Evolutionary conservation across 352 stramenopile species (phyloP).

Genomic region (Thalassiosira hispida): DNA sequence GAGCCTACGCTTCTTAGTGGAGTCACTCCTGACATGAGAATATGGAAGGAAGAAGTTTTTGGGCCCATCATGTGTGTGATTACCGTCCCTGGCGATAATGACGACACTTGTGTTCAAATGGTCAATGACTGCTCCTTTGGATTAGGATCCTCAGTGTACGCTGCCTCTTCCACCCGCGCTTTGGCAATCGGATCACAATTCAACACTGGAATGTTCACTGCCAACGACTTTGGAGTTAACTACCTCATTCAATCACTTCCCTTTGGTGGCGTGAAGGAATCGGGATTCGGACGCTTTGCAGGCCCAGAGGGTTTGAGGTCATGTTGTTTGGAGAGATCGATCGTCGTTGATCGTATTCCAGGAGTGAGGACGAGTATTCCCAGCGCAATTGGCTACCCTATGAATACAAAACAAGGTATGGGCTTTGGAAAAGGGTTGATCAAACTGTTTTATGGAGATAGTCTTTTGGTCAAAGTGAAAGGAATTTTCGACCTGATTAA

Average conservation of each 20-base stretch:
- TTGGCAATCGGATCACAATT: slow-evolving; percentile 83
- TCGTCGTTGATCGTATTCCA: slow-evolving; percentile 86
- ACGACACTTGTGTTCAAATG: slow-evolving; percentile 77
- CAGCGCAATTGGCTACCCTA: slow-evolving; percentile 86
- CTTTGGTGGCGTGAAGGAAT: slow-evolving; percentile 89
- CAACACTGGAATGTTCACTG: slow-evolving; percentile 87
- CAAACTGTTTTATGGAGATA: slow-evolving; percentile 82
- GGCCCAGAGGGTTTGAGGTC: slow-evolving; percentile 89
- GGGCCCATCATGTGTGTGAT: slow-evolving; percentile 90
- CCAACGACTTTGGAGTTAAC: slow-evolving; percentile 91
- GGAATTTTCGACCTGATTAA: slow-evolving; percentile 79
- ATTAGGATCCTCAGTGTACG: slow-evolving; percentile 88
- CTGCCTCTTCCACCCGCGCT: slow-evolving; percentile 66
- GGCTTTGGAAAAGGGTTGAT: slow-evolving; percentile 74
- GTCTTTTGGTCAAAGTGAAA: slow-evolving; percentile 68
- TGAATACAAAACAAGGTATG: slow-evolving; percentile 71
- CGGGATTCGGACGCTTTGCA: slow-evolving; percentile 89
- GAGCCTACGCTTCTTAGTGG: slow-evolving; percentile 88
- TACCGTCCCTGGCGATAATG: slow-evolving; percentile 79
- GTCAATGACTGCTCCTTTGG: slow-evolving; percentile 86
- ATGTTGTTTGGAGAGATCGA: slow-evolving; percentile 87
- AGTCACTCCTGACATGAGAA: slow-evolving; percentile 87
- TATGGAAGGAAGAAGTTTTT: slow-evolving; percentile 90
- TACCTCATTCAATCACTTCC: slow-evolving; percentile 90
- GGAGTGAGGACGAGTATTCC: slow-evolving; percentile 86